Conservation (phyloP, 345 rosid genomes). For the Brassica incana region DNA sequence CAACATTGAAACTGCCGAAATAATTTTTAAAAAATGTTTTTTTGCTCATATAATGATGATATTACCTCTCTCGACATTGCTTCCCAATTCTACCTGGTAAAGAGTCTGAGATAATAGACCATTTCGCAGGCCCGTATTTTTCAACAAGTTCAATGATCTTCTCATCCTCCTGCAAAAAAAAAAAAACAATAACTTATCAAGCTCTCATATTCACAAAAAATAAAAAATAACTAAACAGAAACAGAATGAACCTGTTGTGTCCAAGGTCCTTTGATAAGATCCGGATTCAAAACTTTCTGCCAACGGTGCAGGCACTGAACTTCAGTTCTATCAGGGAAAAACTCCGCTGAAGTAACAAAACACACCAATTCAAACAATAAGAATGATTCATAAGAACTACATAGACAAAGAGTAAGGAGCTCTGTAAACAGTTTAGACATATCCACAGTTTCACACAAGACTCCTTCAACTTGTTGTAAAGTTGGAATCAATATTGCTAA, state of each 20-base stretch:
- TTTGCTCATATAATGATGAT: constrained; percentile 7
- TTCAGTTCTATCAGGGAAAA: constrained; percentile 81
- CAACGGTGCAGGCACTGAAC: constrained; percentile 98
- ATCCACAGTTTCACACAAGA: not conserved
- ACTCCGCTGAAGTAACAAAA: constrained; percentile 60
- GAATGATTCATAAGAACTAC: not conserved
- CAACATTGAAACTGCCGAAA: constrained; percentile 11
- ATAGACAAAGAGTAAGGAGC: not conserved
- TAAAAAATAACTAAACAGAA: not conserved
- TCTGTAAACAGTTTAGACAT: not conserved
- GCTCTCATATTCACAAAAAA: not conserved
- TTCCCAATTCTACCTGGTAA: constrained; percentile 97
- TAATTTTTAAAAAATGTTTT: not conserved
- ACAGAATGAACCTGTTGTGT: constrained; percentile 68
- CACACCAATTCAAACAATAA: not conserved
- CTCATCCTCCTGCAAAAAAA: constrained; percentile 78
- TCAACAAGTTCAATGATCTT: constrained; percentile 74
- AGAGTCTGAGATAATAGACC: constrained; percentile 91
- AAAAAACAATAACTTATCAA: constrained; percentile 7
- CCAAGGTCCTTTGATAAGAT: constrained; percentile 98
- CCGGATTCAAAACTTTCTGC: constrained; percentile 98
- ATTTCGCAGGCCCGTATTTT: constrained; percentile 82
- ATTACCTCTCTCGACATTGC: constrained; percentile 96
- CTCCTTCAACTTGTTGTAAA: not conserved
- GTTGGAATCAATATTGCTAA: not conserved